Evolutionary conservation across 495 filamentous ascomycete genomes (phyloP).

Genomic region (Penicillium goetzii): DNA sequence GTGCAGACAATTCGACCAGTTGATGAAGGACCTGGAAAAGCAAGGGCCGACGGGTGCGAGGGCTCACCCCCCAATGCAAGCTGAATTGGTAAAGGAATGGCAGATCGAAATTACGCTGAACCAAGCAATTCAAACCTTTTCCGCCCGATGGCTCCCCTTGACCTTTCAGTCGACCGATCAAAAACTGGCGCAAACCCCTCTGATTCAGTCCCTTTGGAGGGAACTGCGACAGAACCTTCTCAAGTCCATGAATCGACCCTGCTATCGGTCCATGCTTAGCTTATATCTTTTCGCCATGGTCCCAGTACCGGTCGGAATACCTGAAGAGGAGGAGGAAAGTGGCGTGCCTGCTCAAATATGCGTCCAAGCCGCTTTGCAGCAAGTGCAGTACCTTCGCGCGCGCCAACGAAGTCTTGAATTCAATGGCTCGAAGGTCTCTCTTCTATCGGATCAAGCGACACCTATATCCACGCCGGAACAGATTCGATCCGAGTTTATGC

Average conservation of each 20-base stretch:
- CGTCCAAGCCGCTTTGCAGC: conserved; percentile 27
- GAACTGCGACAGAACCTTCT: conserved; percentile 18
- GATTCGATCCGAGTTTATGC: conserved; percentile 21
- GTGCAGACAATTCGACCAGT: conserved; percentile 25
- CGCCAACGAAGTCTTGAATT: conserved; percentile 27
- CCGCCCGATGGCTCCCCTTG: conserved; percentile 24
- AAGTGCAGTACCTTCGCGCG: conserved; percentile 23
- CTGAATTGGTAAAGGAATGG: conserved; percentile 18
- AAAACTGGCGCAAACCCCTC: conserved; percentile 12
- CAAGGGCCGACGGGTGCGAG: conserved; percentile 2
- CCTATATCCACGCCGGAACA: conserved; percentile 17
- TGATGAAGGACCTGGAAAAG: conserved; percentile 25
- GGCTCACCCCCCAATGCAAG: conserved; percentile 12
- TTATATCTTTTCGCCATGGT: conserved; percentile 25
- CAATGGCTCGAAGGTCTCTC: conserved; percentile 27
- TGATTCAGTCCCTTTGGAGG: conserved; percentile 24
- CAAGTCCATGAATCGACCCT: conserved; percentile 24
- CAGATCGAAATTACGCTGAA: conserved; percentile 24
- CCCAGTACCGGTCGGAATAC: conserved; percentile 24
- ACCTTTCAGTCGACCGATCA: conserved; percentile 3
- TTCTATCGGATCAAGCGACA: conserved; percentile 15
- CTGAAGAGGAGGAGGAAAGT: conserved; percentile 25
- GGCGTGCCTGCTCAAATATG: conserved; percentile 25
- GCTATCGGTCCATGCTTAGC: conserved; percentile 26
- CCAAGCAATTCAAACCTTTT: conserved; percentile 24